phyloP scores from a whole-genome alignment of 1,284 basidiomycete genomes.

The Cutaneotrichosporon mucoides region DNA sequence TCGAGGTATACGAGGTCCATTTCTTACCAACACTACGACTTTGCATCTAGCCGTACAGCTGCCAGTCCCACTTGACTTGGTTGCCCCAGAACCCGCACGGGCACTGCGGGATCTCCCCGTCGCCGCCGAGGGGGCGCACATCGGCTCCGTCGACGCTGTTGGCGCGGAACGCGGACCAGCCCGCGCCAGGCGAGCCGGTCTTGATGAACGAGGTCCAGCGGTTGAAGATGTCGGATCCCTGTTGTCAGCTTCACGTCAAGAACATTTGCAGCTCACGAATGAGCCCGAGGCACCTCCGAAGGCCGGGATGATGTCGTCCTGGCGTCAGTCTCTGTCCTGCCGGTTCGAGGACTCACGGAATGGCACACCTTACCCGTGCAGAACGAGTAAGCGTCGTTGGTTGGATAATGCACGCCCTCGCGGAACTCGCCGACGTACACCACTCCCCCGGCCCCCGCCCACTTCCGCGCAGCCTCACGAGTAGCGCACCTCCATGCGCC shows the following conservation, averaged over 20 bases:
- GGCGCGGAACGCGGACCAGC: background rate
- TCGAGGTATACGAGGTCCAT: too few species aligned
- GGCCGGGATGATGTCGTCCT: constrained; percentile 38
- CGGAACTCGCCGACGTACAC: constrained; percentile 68
- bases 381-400: constrained; percentile 50
- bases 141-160: constrained; percentile 19
- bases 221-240: constrained; percentile 20
- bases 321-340: background rate
- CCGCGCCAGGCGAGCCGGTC: background rate
- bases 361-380: constrained; percentile 37
- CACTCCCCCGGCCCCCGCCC: constrained; percentile 61
- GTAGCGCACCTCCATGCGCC: constrained; percentile 55
- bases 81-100: constrained; percentile 33
- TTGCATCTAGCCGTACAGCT: constrained; percentile 21
- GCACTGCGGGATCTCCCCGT: constrained; percentile 20
- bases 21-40: background rate
- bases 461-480: constrained; percentile 65
- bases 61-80: constrained; percentile 34
- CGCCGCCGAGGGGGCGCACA: constrained; percentile 24
- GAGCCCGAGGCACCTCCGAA: constrained; percentile 25
- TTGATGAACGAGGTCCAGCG: constrained; percentile 37
- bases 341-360: background rate
- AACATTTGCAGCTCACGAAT: background rate
- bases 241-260: background rate
- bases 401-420: constrained; percentile 64